Evolutionary conservation across 352 stramenopile species (phyloP).

Genomic region (Phytophthora niederhauseri): DNA sequence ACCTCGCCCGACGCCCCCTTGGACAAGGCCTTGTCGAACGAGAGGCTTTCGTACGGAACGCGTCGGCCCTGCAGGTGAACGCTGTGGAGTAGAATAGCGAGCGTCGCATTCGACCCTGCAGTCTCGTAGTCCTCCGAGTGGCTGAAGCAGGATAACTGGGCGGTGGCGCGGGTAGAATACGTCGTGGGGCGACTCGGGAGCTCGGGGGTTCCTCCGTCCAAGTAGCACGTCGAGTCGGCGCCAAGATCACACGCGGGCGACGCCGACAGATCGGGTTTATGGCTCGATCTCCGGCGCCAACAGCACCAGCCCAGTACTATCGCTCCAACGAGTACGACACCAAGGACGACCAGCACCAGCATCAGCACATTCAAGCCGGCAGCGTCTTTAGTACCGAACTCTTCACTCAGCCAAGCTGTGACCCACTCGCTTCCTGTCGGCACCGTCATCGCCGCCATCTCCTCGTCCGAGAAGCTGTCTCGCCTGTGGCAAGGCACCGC

Average conservation of each 20-base stretch:
- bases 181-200: not conserved
- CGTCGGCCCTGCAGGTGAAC: slow-evolving; percentile 28
- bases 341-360: slow-evolving; percentile 23
- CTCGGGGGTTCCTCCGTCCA: slow-evolving; percentile 10
- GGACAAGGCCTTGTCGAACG: slow-evolving; percentile 18
- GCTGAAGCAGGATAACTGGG: slow-evolving; percentile 13
- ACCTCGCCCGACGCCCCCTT: slow-evolving; percentile 51
- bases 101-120: slow-evolving; percentile 20
- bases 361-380: slow-evolving; percentile 2
- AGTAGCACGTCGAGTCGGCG: slow-evolving; percentile 1
- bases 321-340: not conserved
- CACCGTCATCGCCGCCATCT: slow-evolving; percentile 13
- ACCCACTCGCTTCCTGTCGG: slow-evolving; percentile 18
- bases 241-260: not conserved
- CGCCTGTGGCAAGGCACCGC: slow-evolving; percentile 24
- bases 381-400: slow-evolving; percentile 13
- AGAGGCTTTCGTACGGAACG: slow-evolving; percentile 28
- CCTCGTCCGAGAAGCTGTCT: slow-evolving; percentile 5
- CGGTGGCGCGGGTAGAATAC: slow-evolving; percentile 5
- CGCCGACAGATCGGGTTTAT: not conserved
- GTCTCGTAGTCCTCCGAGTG: slow-evolving; percentile 17
- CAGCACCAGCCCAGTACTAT: slow-evolving; percentile 9
- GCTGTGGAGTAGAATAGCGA: slow-evolving; percentile 27
- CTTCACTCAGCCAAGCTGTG: slow-evolving; percentile 21
- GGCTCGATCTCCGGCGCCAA: slow-evolving; percentile 1